A percentile compares a stretch with the other conserved stretches of the same genome.
phyloP scores from a whole-genome alignment of 2,329 filamentous ascomycete genomes.

The Neurospora sp. region DNA sequence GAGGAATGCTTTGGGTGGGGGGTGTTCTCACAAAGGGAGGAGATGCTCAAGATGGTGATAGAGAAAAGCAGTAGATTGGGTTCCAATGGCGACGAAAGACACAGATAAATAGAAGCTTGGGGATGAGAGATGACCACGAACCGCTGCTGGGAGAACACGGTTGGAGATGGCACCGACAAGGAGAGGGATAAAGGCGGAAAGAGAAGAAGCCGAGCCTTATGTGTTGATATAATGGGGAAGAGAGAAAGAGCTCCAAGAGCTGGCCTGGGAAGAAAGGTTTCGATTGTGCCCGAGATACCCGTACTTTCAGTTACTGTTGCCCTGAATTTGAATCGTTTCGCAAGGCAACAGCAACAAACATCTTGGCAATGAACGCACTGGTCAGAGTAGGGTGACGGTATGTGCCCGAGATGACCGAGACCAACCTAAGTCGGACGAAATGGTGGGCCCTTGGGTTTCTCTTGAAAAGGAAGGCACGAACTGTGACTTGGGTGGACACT shows the following conservation, averaged over 20 bases:
- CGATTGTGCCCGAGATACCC: not conserved
- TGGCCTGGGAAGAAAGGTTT: not conserved
- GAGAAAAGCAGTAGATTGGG: constrained; percentile 14
- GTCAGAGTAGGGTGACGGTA: not conserved
- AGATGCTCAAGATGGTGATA: constrained; percentile 15
- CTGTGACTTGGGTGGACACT: not conserved
- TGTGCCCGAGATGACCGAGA: not conserved
- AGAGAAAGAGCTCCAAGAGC: not conserved
- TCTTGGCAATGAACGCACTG: not conserved
- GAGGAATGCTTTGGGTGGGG: constrained; percentile 1
- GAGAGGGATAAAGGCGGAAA: not conserved
- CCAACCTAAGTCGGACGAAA: not conserved
- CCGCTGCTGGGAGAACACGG: not conserved
- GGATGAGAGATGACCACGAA: not conserved
- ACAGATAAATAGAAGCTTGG: constrained; percentile 2
- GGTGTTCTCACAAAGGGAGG: constrained; percentile 9
- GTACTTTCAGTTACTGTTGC: not conserved
- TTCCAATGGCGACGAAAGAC: constrained; percentile 1
- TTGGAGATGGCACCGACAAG: not conserved
- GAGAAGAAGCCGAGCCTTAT: not conserved
- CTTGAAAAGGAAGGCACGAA: not conserved
- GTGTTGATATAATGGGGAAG: not conserved
- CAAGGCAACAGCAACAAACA: not conserved
- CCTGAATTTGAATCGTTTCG: not conserved
- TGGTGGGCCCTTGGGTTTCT: not conserved